Evolutionary conservation across 75 land plant genomes (phyloP).

Genomic region (Selaginella moellendorffii): DNA sequence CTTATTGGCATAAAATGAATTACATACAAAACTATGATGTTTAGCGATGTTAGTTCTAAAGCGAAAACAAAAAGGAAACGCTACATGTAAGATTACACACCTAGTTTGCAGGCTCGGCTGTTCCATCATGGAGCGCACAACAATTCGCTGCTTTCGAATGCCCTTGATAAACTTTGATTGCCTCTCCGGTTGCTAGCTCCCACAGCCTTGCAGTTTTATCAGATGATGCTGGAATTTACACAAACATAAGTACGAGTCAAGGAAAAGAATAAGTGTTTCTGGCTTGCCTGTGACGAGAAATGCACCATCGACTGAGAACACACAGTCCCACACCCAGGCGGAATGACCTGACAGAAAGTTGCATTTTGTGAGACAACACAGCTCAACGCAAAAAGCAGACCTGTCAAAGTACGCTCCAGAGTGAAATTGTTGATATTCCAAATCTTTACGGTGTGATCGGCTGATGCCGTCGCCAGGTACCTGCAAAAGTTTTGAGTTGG

Average conservation of each 20-base stretch:
- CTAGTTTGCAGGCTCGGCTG: conserved; percentile 17
- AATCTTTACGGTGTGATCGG: conserved; percentile 87
- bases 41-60: too few species aligned
- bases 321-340: conserved; percentile 99
- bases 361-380: not conserved
- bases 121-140: conserved; percentile 92
- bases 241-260: too few species aligned
- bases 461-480: conserved; percentile 87
- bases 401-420: conserved; percentile 58
- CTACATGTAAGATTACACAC: too few species aligned
- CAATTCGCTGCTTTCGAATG: conserved; percentile 89
- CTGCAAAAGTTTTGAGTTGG: conserved; percentile 34
- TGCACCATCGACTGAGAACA: conserved; percentile 97
- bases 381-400: conserved; percentile 18
- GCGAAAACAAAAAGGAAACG: too few species aligned
- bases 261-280: too few species aligned
- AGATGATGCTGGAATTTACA: too few species aligned
- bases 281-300: conserved; percentile 82
- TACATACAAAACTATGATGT: too few species aligned
- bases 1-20: too few species aligned
- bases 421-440: conserved; percentile 96
- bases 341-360: conserved; percentile 46
- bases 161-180: conserved; percentile 65
- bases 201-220: conserved; percentile 87
- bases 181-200: conserved; percentile 62